Evolutionary conservation across 495 filamentous ascomycete genomes (phyloP).

Genomic region (Hypoxylon fuscum): DNA sequence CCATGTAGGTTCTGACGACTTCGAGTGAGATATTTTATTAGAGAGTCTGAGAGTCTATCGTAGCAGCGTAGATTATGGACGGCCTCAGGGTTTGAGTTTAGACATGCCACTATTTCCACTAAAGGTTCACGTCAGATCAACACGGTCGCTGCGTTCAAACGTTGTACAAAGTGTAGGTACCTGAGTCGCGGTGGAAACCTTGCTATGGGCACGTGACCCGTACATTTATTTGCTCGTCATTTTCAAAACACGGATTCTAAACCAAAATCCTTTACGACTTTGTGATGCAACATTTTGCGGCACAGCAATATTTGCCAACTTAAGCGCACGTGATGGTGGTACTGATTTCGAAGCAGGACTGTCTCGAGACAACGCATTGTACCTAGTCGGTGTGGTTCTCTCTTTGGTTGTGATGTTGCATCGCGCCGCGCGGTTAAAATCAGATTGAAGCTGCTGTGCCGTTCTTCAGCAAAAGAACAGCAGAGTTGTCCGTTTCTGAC

Average conservation of each 20-base stretch:
- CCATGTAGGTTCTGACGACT: too few species aligned
- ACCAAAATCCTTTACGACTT: constrained; percentile 32
- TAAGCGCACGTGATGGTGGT: constrained; percentile 3
- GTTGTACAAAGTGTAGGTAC: too few species aligned
- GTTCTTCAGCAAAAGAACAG: constrained; percentile 12
- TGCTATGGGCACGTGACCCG: not conserved
- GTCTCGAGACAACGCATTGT: not conserved
- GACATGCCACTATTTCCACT: too few species aligned
- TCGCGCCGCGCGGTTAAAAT: constrained; percentile 32
- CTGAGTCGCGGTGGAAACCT: too few species aligned
- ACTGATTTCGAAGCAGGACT: not conserved
- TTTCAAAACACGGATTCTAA: constrained; percentile 16
- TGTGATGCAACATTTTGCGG: constrained; percentile 35
- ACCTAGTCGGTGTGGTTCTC: not conserved
- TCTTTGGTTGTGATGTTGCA: constrained; percentile 22
- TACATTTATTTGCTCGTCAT: not conserved
- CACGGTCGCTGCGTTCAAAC: too few species aligned
- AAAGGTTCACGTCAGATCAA: too few species aligned
- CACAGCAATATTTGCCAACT: constrained; percentile 19
- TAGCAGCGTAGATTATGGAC: too few species aligned
- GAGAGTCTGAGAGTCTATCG: too few species aligned
- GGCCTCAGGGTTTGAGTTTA: too few species aligned
- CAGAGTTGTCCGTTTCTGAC: constrained; percentile 7
- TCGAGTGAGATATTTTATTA: too few species aligned
- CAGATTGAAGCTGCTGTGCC: constrained; percentile 28